These are phyloP conservation scores for Zasmidium cellare DNA, from an alignment of 2,329 filamentous ascomycete species.

Conservation along the genomic window DNA sequence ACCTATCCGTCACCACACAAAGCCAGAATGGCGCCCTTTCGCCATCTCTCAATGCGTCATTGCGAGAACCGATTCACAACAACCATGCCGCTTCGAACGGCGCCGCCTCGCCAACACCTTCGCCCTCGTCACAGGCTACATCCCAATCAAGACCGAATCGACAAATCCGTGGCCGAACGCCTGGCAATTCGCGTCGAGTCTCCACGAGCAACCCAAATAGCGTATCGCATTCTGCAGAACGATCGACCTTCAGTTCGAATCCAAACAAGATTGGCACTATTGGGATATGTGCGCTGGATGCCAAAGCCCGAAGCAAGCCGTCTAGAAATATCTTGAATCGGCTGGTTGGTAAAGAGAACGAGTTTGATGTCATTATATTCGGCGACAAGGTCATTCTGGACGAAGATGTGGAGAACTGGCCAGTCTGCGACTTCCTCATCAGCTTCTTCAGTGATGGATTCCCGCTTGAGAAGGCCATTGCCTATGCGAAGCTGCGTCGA, in stretches of 20 bases:
- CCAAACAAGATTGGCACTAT: conserved; percentile 63
- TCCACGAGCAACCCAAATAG: conserved; percentile 82
- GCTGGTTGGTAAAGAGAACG: conserved; percentile 82
- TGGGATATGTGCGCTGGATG: conserved; percentile 91
- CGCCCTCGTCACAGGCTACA: conserved; percentile 54
- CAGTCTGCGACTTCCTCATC: conserved; percentile 92
- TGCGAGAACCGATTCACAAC: conserved; percentile 36
- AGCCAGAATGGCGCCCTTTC: conserved; percentile 47
- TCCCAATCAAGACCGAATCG: conserved; percentile 22
- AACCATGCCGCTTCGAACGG: conserved; percentile 51
- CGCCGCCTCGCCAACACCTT: conserved; percentile 77
- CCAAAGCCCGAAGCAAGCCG: conserved; percentile 95
- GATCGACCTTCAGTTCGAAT: conserved; percentile 58
- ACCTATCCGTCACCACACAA: conserved; percentile 45
- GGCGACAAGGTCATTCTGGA: conserved; percentile 98
- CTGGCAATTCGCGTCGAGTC: conserved; percentile 68
- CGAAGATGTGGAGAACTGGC: conserved; percentile 95
- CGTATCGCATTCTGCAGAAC: conserved; percentile 74
- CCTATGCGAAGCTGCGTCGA: conserved; percentile 88
- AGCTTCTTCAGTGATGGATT: conserved; percentile 99
- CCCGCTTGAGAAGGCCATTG: conserved; percentile 93
- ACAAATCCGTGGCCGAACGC: conserved; percentile 42
- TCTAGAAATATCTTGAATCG: conserved; percentile 94
- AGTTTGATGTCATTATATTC: conserved; percentile 97
- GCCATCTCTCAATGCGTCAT: conserved; percentile 30